A percentile compares a stretch with the other conserved stretches of the same genome.
Evolutionary conservation across 2,329 filamentous ascomycete genomes (phyloP).

Genomic region (Colletotrichum sp.): DNA sequence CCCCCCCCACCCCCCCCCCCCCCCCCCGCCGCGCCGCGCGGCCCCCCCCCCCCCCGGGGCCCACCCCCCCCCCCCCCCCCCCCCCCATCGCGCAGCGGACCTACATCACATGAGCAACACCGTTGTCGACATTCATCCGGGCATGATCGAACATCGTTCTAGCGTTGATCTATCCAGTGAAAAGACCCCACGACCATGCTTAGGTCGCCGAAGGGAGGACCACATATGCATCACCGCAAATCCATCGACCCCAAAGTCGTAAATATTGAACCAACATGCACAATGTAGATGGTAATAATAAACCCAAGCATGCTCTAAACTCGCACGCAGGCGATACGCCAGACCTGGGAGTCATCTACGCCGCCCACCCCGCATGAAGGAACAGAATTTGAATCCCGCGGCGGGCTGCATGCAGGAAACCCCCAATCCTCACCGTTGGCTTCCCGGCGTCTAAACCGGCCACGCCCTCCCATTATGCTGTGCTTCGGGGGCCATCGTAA

Average conservation of each 20-base stretch:
- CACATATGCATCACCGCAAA: not conserved
- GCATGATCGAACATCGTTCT: rapidly evolving
- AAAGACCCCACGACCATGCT: not conserved
- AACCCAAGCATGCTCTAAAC: not conserved
- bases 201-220: not conserved
- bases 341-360: not conserved
- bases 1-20: too few relatives aligned
- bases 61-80: too few relatives aligned
- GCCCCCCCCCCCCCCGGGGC: too few relatives aligned
- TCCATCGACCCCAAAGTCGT: not conserved
- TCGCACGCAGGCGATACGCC: not conserved
- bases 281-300: not conserved
- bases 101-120: not conserved
- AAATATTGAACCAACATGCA: not conserved
- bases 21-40: too few relatives aligned
- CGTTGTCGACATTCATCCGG: too few relatives aligned
- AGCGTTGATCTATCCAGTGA: not conserved
- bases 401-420: not conserved
- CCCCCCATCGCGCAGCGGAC: not conserved
- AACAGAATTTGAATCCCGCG: not conserved
- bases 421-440: not conserved
- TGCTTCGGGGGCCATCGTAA: not conserved
- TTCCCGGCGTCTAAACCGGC: not conserved
- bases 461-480: not conserved
- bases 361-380: not conserved